Percentiles rank a stretch among this genome's conserved stretches.
phyloP scores from a whole-genome alignment of 345 rosid genomes.

The Luvunga scandens region DNA sequence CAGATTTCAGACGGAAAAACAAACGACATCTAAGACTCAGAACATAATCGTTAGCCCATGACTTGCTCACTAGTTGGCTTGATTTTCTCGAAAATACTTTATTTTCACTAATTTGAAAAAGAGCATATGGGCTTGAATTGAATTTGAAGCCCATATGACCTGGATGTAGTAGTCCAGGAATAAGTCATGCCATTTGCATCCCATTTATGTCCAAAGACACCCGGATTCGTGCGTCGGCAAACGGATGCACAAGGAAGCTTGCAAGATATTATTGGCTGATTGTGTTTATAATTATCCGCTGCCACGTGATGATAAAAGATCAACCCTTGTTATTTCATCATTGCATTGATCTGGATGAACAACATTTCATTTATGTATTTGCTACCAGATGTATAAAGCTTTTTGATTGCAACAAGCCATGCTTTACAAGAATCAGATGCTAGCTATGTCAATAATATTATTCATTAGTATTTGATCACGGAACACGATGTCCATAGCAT shows the following conservation, averaged over 20 bases:
- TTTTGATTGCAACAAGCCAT: neutral
- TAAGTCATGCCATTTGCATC: neutral
- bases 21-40: no score
- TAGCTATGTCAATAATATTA: neutral
- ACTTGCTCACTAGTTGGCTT: neutral
- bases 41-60: neutral
- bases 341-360: neutral
- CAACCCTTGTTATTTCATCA: neutral
- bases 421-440: neutral
- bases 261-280: constrained; percentile 37
- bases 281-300: neutral
- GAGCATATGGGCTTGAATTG: neutral
- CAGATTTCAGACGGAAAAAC: no score
- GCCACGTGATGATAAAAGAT: neutral
- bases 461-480: neutral
- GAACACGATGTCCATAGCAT: neutral
- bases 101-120: no score
- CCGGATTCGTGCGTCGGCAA: neutral
- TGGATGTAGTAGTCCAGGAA: neutral
- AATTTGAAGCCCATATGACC: neutral
- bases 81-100: no score
- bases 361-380: neutral
- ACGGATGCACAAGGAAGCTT: constrained; percentile 43
- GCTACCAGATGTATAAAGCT: neutral
- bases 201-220: neutral